A percentile compares a stretch with the other conserved stretches of the same genome.
phyloP scores from a whole-genome alignment of 1,284 basidiomycete genomes.

The Fomitopsis betulina region DNA sequence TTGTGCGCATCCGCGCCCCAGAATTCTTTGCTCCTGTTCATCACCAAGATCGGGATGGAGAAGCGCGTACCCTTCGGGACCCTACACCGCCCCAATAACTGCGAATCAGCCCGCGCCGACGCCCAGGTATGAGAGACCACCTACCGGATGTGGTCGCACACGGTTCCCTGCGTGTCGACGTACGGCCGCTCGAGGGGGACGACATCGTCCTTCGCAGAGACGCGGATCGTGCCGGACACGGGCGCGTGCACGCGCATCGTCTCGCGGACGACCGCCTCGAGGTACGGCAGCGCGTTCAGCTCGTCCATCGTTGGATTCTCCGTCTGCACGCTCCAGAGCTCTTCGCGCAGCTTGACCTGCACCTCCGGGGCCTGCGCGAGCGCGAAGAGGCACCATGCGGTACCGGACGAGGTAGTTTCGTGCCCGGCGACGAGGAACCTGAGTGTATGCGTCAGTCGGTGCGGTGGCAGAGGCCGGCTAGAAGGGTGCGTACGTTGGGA shows the following conservation, averaged over 20 bases:
- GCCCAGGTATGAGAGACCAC: background rate
- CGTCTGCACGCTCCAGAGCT: constrained; percentile 43
- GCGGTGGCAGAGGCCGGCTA: background rate
- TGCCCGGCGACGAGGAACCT: constrained; percentile 66
- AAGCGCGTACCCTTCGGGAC: constrained; percentile 42
- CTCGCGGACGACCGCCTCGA: constrained; percentile 70
- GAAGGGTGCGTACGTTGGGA: constrained; percentile 9
- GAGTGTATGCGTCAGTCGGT: background rate
- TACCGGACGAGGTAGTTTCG: constrained; percentile 54
- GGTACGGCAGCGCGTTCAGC: constrained; percentile 52
- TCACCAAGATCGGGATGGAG: constrained; percentile 42
- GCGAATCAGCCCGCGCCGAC: background rate
- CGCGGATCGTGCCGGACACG: constrained; percentile 50
- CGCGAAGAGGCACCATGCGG: constrained; percentile 61
- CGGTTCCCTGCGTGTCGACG: constrained; percentile 23
- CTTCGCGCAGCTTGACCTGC: constrained; percentile 67
- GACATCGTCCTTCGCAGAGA: constrained; percentile 45
- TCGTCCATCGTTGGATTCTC: constrained; percentile 49
- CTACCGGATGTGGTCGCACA: constrained; percentile 22
- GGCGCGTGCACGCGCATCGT: constrained; percentile 65
- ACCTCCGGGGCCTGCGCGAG: constrained; percentile 50
- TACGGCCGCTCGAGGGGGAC: constrained; percentile 28
- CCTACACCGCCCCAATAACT: constrained; percentile 16
- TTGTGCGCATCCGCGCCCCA: constrained; percentile 55
- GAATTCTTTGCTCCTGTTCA: constrained; percentile 42